Base-by-base conservation (phyloP, 768 basidiomycete genomes). In the Kwoniella bestiolae region DNA sequence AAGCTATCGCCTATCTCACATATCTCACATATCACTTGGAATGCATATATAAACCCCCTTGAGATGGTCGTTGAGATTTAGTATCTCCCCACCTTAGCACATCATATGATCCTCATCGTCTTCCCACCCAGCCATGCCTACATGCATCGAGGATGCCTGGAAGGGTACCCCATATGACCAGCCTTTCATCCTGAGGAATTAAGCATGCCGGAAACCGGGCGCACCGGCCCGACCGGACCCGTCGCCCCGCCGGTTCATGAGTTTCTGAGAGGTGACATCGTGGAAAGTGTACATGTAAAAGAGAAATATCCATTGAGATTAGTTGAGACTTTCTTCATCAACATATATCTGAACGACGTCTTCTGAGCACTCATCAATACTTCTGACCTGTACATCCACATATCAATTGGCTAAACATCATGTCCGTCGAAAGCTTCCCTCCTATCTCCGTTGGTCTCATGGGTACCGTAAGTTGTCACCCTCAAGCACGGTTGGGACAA, bases 401-500 rank as follows among this genome's bases (percentile, higher is more conserved):
- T n/a, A n/a, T n/a, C n/a, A n/a, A n/a, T n/a, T 56, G 31, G 21
- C 9, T 34, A 53, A 63, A 45, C 61, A 57, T 18, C 58, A 72
- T 69, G 67, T 55, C 71, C 35, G 58, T 59, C 31, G 68, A 67
- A 50, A 25, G 23, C 23, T 66, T 73, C 60, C 62, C 75, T 65
- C 75, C 75, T 41, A 77, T 77, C 59, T 53, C 73, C 32, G 75
- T 77, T 45, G 75, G 75, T 41, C 69, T 77, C 7, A 74, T 77
- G 75, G 75, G 75, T 46, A 77, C 75, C 46, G 75, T 76, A 51
- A 74, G 75, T 70, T 31, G 7, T 8, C n/a, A 35, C 50, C 38
- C 26, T 49, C 59, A 16, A 41, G 18, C 12, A 41, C 14, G 38
- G 35, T 83, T 83, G 56, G 83, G 84, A 70, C 59, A 83, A 77